Percentiles rank a stretch among this genome's conserved stretches.
phyloP scores from a whole-genome alignment of 352 stramenopile species.

The Globisporangium perplexum region DNA sequence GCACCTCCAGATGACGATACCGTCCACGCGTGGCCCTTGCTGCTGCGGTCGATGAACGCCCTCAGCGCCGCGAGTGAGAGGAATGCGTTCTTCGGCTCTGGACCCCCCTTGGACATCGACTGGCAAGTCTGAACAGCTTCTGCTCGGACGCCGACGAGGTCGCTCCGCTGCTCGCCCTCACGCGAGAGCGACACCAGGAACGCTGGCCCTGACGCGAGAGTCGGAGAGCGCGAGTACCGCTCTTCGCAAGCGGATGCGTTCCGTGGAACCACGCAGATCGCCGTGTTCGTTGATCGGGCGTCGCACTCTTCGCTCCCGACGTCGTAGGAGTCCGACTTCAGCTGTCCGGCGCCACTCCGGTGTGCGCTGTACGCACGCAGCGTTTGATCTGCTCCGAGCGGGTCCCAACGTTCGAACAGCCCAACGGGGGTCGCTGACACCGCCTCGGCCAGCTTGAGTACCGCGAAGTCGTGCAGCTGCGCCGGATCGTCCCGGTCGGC shows the following conservation, averaged over 20 bases:
- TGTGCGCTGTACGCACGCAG: neutral
- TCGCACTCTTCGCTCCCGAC: neutral
- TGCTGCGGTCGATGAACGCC: neutral
- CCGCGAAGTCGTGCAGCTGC: neutral
- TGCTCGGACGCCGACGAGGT: neutral
- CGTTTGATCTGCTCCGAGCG: neutral
- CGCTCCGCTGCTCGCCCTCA: neutral
- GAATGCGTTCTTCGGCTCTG: neutral
- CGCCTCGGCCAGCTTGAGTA: neutral
- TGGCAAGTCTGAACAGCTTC: neutral
- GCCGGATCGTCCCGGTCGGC: neutral
- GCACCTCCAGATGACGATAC: neutral
- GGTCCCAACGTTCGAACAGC: neutral
- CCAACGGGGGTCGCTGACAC: neutral
- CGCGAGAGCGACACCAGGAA: neutral
- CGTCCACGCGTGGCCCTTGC: slow-evolving; percentile 1
- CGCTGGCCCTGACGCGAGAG: neutral
- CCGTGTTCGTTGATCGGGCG: neutral
- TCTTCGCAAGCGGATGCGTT: neutral
- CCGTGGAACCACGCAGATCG: neutral
- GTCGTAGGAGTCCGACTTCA: neutral
- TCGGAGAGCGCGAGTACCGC: neutral
- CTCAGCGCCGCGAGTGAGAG: neutral
- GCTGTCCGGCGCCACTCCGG: neutral
- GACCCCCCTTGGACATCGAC: neutral